Evolutionary conservation across 371 early-diverging fungal genomes (phyloP), one percentile per base, ranked within the genome.

Genomic region (Smittium culicis): DNA sequence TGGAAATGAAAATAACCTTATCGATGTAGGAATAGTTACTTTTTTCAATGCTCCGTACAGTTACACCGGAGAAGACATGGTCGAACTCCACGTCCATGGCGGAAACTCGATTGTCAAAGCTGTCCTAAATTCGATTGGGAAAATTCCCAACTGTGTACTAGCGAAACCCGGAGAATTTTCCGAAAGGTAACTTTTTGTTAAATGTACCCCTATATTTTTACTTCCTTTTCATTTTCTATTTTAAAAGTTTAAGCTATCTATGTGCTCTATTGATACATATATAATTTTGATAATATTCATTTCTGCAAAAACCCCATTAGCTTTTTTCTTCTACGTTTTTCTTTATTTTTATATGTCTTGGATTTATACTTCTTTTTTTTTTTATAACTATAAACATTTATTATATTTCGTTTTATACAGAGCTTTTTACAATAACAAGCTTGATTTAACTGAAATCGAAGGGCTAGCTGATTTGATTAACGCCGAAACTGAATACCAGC

Each of bases 111-210:
- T 90, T 8, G 75, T 88, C 2, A 74, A 73, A 59, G 78, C 84
- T 55, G 72, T 88, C 0, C 69, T 90, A 24, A 72, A 77, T 28
- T 87, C 85, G 11, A 71, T 91, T 29, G 77, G 77, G 8, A 45
- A 8, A 17, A 2, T 35, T 2, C 69, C 67, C 0, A 72, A 73
- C 14, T 79, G 85, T 69, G 77, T 89, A 8, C 74, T 86, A 72
- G 91, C 91, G 1, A 88, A 87, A 61, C 82, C 82, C 24, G 91
- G 91, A 32, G 91, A 91, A 74, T 91, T 90, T 74, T 81, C 88
- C 17, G 75, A 75, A 65, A 79, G 86, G 63, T 62, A 62, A 45
- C 14, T 45, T 45, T n/a, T n/a, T n/a, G n/a, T n/a, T n/a, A n/a
- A n/a, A n/a, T n/a, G n/a, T n/a, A n/a, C n/a, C n/a, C n/a, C n/a